A percentile compares a stretch with the other conserved stretches of the same genome.
Evolutionary conservation across 306 rosid genomes (phyloP).

Genomic region (Lagenaria siceraria): DNA sequence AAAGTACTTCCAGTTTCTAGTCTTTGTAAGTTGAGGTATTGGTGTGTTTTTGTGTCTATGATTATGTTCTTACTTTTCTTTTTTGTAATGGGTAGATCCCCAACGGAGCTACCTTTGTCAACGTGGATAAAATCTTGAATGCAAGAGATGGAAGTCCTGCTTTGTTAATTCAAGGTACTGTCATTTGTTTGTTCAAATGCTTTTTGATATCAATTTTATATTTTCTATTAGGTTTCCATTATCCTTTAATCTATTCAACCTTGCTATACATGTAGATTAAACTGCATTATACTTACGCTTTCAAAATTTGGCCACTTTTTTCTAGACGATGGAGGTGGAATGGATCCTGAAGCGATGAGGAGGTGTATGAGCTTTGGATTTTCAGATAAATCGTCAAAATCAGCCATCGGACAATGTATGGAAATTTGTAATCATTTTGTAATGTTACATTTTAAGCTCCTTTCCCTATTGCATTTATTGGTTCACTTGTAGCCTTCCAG

Average conservation of each 20-base stretch:
- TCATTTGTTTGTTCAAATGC: conserved; percentile 1
- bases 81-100: conserved; percentile 52
- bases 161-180: conserved; percentile 75
- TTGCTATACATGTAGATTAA: neutral
- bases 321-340: conserved; percentile 87
- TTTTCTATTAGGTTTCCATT: neutral
- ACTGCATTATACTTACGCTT: neutral
- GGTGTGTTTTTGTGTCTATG: conserved; percentile 2
- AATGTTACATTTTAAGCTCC: conserved; percentile 5
- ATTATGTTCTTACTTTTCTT: conserved; percentile 21
- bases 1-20: neutral
- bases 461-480: conserved; percentile 18
- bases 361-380: conserved; percentile 95
- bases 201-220: conserved; percentile 10
- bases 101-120: conserved; percentile 89
- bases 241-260: neutral
- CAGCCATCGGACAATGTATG: conserved; percentile 86
- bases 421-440: conserved; percentile 16
- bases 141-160: conserved; percentile 80
- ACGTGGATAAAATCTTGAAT: conserved; percentile 62
- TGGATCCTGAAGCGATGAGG: conserved; percentile 78
- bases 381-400: conserved; percentile 62
- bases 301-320: conserved; percentile 10
- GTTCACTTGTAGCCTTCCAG: conserved; percentile 40
- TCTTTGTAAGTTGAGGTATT: neutral